Conservation (phyloP, 106 monocot species). For the Dactylorhiza incarnata region DNA sequence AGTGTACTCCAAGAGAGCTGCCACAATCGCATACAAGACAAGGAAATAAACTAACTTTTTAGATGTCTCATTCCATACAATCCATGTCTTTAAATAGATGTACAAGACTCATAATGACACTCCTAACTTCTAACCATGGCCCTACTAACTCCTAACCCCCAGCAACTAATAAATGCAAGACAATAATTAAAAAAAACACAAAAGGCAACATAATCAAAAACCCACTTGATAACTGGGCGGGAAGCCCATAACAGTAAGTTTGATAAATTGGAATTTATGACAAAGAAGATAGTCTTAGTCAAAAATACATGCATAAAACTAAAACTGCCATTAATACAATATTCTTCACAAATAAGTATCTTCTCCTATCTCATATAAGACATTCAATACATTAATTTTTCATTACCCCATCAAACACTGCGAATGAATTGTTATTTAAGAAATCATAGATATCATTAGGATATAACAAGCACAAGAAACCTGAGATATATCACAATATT, state of each 20-base stretch:
- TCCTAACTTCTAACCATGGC: too few relatives aligned
- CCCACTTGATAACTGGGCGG: too few relatives aligned
- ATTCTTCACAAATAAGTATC: background rate
- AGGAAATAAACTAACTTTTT: too few relatives aligned
- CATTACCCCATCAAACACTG: background rate
- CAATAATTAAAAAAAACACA: too few relatives aligned
- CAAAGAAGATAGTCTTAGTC: background rate
- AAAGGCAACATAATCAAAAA: too few relatives aligned
- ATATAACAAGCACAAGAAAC: slow-evolving; percentile 22
- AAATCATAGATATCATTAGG: background rate
- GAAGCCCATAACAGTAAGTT: background rate
- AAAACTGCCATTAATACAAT: background rate
- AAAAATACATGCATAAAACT: background rate
- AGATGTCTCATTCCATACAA: too few relatives aligned
- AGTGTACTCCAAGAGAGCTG: too few relatives aligned
- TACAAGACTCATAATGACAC: too few relatives aligned
- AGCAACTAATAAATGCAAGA: too few relatives aligned
- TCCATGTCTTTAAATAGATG: too few relatives aligned
- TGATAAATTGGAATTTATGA: background rate
- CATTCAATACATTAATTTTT: background rate
- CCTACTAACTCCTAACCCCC: too few relatives aligned
- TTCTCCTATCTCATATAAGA: background rate
- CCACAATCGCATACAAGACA: too few relatives aligned
- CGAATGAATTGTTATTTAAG: background rate
- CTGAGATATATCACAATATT: slow-evolving; percentile 93